Evolutionary conservation across 805 yeast species (phyloP), one percentile per base, ranked within the genome.

Genomic region (Saccharomyces kudriavzevii): DNA sequence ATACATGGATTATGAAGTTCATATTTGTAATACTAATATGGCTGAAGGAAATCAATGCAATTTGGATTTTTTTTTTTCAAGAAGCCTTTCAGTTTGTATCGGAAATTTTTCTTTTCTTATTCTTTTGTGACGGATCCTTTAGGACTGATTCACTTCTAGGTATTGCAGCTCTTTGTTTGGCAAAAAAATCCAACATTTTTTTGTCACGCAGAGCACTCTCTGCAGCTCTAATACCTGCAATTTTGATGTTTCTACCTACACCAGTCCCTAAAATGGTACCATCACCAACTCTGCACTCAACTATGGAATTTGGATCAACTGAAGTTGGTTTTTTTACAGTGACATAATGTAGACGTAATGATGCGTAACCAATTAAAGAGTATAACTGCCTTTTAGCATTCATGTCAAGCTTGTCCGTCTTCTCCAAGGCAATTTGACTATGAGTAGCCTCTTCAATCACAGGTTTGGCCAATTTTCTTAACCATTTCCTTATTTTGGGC

Each of bases 201-300:
- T 77, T 78, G 57, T 88, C 82, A 10, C 72, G 69, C 48, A 92
- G 71, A 0, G 92, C 96, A 50, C 75, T 73, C 83, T 84, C 85
- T 0, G 99, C 99, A 0, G 97, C 97, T 52, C 85, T 74, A 24
- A 81, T 68, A 0, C 96, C 94, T 0, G 97, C 98, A 28, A 82
- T 84, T 66, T 86, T 87, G 3, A 76, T 73, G 56, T 81, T 84
- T 25, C 78, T 75, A 2, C 88, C 98, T 5, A 69, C 72, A 4
- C 97, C 98, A 3, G 68, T 70, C 0, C 96, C 96, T 25, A 92
- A 62, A 1, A 75, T 72, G 3, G 80, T 73, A 22, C 84, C 89
- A 52, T 77, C 81, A 2, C 78, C 82, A 66, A 89, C 80, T 45
- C 73, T 63, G 60, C 96, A 86, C 45, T 81, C 78, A 5, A 91